Conservation (phyloP, 768 basidiomycete species). For the Hebeloma cylindrosporum region DNA sequence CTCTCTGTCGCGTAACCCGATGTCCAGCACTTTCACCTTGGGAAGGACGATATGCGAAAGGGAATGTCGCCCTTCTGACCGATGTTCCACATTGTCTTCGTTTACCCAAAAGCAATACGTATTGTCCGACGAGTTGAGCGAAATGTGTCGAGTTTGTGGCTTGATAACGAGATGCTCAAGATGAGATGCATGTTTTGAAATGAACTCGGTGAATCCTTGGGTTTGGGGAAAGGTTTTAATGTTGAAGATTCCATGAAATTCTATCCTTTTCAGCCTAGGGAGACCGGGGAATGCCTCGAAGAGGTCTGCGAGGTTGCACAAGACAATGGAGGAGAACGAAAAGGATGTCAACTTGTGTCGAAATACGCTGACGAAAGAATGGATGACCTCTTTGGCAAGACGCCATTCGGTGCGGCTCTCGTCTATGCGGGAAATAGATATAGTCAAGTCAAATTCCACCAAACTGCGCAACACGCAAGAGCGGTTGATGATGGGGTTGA, state of each 20-base stretch:
- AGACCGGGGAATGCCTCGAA: conserved; percentile 15
- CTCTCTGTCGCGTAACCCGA: conserved; percentile 11
- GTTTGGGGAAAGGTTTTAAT: conserved; percentile 2
- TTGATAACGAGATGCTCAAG: conserved; percentile 11
- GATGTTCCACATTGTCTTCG: not conserved
- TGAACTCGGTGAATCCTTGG: conserved; percentile 11
- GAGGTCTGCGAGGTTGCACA: conserved; percentile 6
- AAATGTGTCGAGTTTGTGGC: conserved; percentile 6
- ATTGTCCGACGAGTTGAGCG: conserved; percentile 11
- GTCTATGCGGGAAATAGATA: conserved; percentile 8
- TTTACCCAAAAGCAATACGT: conserved; percentile 15
- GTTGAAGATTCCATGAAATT: conserved; percentile 14
- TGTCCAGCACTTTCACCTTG: conserved; percentile 11
- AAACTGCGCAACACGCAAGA: conserved; percentile 12
- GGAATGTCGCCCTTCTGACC: not conserved
- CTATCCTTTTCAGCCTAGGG: conserved; percentile 12
- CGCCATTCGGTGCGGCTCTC: conserved; percentile 4
- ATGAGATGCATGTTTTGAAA: conserved; percentile 11
- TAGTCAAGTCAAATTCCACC: conserved; percentile 13
- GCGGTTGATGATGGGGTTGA: conserved; percentile 13
- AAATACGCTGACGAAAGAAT: conserved; percentile 8
- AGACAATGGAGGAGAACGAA: conserved; percentile 13
- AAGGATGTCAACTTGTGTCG: conserved; percentile 11
- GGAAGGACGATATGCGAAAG: conserved; percentile 11
- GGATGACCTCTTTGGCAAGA: conserved; percentile 6